Percentiles rank a stretch among this genome's conserved stretches.
Evolutionary conservation across 1,284 basidiomycete genomes (phyloP).

Genomic region (Exsudoporus floridanus): DNA sequence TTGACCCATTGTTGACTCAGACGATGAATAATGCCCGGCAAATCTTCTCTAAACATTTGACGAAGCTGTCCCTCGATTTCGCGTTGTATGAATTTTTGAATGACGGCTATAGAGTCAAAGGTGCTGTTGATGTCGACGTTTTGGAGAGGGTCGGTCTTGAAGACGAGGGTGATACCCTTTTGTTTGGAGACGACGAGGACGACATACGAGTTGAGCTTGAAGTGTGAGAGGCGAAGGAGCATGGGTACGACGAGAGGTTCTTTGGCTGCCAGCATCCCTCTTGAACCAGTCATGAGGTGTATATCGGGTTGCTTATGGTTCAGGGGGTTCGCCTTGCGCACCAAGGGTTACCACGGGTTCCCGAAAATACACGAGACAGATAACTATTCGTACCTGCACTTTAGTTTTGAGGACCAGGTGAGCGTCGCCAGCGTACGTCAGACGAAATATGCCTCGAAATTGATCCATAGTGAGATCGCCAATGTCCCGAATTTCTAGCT

Average conservation of each 20-base stretch:
- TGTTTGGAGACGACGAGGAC: slow-evolving; percentile 96
- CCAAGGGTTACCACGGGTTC: slow-evolving; percentile 4
- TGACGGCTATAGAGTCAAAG: slow-evolving; percentile 97
- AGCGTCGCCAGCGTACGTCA: slow-evolving; percentile 96
- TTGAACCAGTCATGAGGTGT: slow-evolving; percentile 70
- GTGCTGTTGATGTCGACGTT: slow-evolving; percentile 97
- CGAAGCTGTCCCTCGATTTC: slow-evolving; percentile 97
- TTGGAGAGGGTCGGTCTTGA: slow-evolving; percentile 99
- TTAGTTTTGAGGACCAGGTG: slow-evolving; percentile 95
- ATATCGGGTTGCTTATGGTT: slow-evolving; percentile 87
- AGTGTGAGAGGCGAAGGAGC: slow-evolving; percentile 93
- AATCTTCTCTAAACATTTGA: slow-evolving; percentile 97
- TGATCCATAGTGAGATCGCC: slow-evolving; percentile 95
- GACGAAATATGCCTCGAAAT: slow-evolving; percentile 94
- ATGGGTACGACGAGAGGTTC: slow-evolving; percentile 96
- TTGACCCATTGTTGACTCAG: slow-evolving; percentile 94
- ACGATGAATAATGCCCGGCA: slow-evolving; percentile 96
- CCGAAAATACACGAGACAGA: background rate
- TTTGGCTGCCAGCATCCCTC: slow-evolving; percentile 87
- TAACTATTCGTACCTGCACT: slow-evolving; percentile 70
- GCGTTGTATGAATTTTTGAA: slow-evolving; percentile 93
- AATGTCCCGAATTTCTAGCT: slow-evolving; percentile 96
- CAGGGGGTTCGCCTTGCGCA: slow-evolving; percentile 84
- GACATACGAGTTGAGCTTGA: slow-evolving; percentile 93
- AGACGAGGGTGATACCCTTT: slow-evolving; percentile 98